Base-by-base conservation (phyloP, 2,329 filamentous ascomycete genomes). In the Trichoderma guizhouense region DNA sequence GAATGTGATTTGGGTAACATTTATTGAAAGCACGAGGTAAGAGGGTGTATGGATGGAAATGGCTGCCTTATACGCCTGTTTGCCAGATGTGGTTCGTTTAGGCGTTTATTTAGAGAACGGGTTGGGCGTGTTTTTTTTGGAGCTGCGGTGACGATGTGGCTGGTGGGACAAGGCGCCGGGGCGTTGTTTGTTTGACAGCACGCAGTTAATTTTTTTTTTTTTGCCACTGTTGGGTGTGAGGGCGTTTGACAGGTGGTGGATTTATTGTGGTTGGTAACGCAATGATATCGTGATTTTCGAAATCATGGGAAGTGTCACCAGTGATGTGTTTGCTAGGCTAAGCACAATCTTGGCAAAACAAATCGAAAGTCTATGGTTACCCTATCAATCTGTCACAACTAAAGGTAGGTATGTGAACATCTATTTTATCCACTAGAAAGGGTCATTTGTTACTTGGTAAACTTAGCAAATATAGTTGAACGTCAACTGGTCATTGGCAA, bases 151-250 rank as follows among this genome's bases (percentile, higher is more conserved):
- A 62, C 34, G 58, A 39, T 34, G 58, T 61, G 58, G 58, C 32
- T 62, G 58, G 32, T 62, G 32, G 32, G 28, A 34, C 28, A 21
- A 57, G 53, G 24, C 3, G 6, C n/a, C 3, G 53, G 28, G 26
- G 51, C 51, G 15, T 55, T 36, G 6, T 7, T 55, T 28, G 51
- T 18, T 55, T 55, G 51, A 55, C 51, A 55, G 7, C 43, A 11
- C 2, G 32, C 32, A 34, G 5, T 34, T 34, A 36, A 5, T 36
- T 34, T 5, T 6, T 18, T 18, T 43, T 12, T 12, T 34, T 60
- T 68, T 30, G 36, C 66, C 66, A 69, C 66, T 15, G 14, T 57
- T 57, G 36, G 64, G 64, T 43, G 24, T 43, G 62, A 65, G 53
- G 57, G 57, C 9, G 11, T 60, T 7, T 60, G 9, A 21, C n/a